phyloP scores from a whole-genome alignment of 78 protist genomes.

The Creolimax fragrantissima region DNA sequence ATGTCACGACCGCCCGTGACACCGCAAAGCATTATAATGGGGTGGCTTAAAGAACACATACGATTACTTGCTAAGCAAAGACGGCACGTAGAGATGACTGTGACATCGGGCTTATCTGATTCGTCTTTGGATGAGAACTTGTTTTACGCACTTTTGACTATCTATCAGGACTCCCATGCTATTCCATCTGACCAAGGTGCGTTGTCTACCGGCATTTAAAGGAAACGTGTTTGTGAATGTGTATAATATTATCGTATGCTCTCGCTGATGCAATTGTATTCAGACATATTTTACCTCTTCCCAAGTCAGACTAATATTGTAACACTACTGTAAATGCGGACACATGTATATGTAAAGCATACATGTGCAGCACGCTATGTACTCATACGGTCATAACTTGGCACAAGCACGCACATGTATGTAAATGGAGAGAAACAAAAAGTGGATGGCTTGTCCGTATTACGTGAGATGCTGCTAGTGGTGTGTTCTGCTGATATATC shows the following conservation, averaged over 20 bases:
- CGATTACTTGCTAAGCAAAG: neutral
- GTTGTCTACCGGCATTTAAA: no score
- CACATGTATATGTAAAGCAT: no score
- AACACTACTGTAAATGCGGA: no score
- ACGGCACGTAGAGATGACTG: neutral
- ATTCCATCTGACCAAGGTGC: neutral
- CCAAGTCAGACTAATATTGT: no score
- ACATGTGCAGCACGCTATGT: no score
- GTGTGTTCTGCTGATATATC: no score
- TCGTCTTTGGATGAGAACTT: neutral
- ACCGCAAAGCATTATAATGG: neutral
- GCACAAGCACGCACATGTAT: neutral
- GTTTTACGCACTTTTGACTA: neutral
- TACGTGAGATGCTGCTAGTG: no score
- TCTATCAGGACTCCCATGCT: neutral
- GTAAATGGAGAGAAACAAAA: neutral
- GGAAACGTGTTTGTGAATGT: no score
- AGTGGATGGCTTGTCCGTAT: neutral
- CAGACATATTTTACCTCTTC: no score
- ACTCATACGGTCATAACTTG: no score
- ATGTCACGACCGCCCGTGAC: neutral
- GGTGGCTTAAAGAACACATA: neutral
- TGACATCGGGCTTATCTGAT: neutral
- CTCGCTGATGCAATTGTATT: no score
- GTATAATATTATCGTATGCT: no score